phyloP scores from a whole-genome alignment of 1,284 basidiomycete species.

The Cutaneotrichosporon dermatis region DNA sequence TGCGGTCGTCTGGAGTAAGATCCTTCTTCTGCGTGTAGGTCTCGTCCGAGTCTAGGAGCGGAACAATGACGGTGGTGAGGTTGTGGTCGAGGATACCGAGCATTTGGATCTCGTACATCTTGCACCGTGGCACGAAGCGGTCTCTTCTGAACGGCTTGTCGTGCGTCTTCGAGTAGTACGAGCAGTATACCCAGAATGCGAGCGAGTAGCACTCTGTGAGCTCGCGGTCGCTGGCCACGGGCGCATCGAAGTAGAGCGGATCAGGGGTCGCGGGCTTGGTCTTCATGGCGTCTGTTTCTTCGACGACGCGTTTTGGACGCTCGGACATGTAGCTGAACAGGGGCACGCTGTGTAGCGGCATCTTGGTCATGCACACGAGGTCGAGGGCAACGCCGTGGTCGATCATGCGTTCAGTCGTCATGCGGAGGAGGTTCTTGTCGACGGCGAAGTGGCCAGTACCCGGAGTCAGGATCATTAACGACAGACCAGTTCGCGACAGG shows the following conservation, averaged over 20 bases:
- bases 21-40: constrained; percentile 14
- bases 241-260: constrained; percentile 72
- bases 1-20: constrained; percentile 29
- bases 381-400: constrained; percentile 91
- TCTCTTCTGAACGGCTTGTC: constrained; percentile 72
- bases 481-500: constrained; percentile 82
- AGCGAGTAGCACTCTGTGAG: constrained; percentile 45
- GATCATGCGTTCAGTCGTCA: constrained; percentile 92
- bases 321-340: constrained; percentile 64
- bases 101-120: constrained; percentile 94
- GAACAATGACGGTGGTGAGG: constrained; percentile 78
- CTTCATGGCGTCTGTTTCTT: constrained; percentile 6
- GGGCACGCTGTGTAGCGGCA: constrained; percentile 85
- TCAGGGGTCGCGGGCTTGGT: constrained; percentile 54
- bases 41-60: constrained; percentile 55
- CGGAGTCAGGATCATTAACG: constrained; percentile 82
- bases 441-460: constrained; percentile 94
- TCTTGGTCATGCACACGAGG: constrained; percentile 84
- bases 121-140: constrained; percentile 83
- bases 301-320: constrained; percentile 42
- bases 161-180: constrained; percentile 48
- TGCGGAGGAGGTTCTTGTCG: constrained; percentile 78
- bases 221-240: constrained; percentile 33
- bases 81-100: constrained; percentile 84
- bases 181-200: constrained; percentile 48